Evolutionary conservation across 176 grass and related monocot genomes (phyloP).

Genomic region (Zoysia pacifica): DNA sequence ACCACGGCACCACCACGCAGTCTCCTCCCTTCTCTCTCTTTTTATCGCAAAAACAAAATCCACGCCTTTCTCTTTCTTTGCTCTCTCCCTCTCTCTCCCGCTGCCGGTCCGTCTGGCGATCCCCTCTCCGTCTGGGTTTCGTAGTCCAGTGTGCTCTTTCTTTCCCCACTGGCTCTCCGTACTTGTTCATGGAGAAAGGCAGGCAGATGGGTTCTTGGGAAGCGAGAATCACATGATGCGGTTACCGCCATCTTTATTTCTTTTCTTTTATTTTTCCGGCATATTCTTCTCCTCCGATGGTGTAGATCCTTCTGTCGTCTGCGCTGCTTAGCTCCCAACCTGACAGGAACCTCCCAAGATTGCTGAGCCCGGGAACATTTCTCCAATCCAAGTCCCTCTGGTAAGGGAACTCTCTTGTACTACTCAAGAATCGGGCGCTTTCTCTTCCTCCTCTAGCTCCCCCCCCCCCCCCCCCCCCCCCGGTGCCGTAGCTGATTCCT

Average conservation of each 20-base stretch:
- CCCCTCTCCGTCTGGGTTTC: neutral
- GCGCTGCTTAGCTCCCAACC: slow-evolving; percentile 36
- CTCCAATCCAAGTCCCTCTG: neutral
- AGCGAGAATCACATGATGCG: slow-evolving; percentile 42
- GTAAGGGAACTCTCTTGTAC: slow-evolving; percentile 28
- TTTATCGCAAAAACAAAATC: slow-evolving; percentile 9
- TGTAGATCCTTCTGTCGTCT: slow-evolving; percentile 47
- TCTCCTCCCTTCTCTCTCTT: neutral
- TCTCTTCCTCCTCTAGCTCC: neutral
- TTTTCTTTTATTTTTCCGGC: neutral
- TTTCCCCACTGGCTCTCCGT: slow-evolving; percentile 27
- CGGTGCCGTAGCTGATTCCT: slow-evolving; percentile 20
- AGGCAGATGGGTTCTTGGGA: slow-evolving; percentile 36
- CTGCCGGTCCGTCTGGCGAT: neutral
- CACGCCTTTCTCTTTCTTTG: slow-evolving; percentile 11
- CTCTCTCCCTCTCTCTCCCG: neutral
- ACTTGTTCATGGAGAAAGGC: neutral
- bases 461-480: neutral
- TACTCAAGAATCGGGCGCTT: neutral
- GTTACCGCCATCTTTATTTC: neutral
- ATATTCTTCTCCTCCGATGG: slow-evolving; percentile 36
- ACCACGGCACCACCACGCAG: neutral
- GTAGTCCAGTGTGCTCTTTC: neutral
- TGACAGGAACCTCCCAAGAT: neutral
- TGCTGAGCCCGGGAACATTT: slow-evolving; percentile 4